Evolutionary conservation across 805 yeast genomes (phyloP).

Genomic region (Candida khao-thaluensis): DNA sequence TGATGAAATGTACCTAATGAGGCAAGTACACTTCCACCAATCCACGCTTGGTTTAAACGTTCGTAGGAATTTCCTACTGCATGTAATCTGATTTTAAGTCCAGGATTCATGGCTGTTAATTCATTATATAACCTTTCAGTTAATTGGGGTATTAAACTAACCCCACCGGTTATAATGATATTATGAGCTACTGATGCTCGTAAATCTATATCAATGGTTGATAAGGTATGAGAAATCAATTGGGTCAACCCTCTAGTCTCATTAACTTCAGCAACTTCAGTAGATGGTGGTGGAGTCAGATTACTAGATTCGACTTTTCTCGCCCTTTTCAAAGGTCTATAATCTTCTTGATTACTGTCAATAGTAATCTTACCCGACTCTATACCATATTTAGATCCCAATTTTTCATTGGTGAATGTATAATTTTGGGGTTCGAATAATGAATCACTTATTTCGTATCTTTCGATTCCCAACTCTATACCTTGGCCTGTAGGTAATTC

Average conservation of each 20-base stretch:
- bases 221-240: slow-evolving; percentile 54
- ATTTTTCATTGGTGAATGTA: slow-evolving; percentile 25
- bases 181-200: slow-evolving; percentile 87
- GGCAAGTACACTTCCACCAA: slow-evolving; percentile 87
- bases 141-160: slow-evolving; percentile 76
- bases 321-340: slow-evolving; percentile 69
- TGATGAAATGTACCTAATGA: slow-evolving; percentile 94
- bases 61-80: slow-evolving; percentile 78
- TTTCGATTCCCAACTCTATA: slow-evolving; percentile 56
- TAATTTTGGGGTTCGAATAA: slow-evolving; percentile 61
- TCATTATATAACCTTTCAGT: slow-evolving; percentile 76
- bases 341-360: slow-evolving; percentile 54
- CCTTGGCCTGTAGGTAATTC: slow-evolving; percentile 79
- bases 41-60: slow-evolving; percentile 81
- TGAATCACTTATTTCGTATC: slow-evolving; percentile 69
- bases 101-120: slow-evolving; percentile 69
- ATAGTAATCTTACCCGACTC: slow-evolving; percentile 54
- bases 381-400: slow-evolving; percentile 29
- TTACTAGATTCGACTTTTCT: slow-evolving; percentile 41
- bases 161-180: slow-evolving; percentile 82
- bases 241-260: slow-evolving; percentile 53
- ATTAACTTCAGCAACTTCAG: neutral
- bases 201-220: slow-evolving; percentile 72
- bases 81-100: slow-evolving; percentile 79
- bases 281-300: slow-evolving; percentile 27